phyloP scores from a whole-genome alignment of 305 asterid genomes.

The Solanum aculeatissimum region DNA sequence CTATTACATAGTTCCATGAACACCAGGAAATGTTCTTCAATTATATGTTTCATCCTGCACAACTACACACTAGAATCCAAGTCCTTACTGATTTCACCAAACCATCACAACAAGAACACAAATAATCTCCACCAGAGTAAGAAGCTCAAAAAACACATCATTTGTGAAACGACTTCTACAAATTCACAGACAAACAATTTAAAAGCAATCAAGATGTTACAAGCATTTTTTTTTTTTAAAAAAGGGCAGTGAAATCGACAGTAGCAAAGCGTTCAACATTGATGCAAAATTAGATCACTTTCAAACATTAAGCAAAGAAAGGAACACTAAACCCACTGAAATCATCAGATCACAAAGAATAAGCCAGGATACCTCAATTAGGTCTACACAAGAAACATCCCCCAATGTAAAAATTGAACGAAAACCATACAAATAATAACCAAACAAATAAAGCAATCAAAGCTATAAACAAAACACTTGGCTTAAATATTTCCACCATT shows the following conservation, averaged over 20 bases:
- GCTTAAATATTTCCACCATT: not conserved
- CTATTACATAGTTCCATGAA: not conserved
- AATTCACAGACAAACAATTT: not conserved
- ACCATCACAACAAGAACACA: not conserved
- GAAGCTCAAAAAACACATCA: not conserved
- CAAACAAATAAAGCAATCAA: not conserved
- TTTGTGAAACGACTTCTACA: not conserved
- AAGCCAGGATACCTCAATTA: not conserved
- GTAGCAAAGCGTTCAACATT: not conserved
- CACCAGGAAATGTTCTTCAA: not conserved
- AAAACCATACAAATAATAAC: not conserved
- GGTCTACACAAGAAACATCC: not conserved
- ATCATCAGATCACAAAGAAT: not conserved
- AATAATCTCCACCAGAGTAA: not conserved
- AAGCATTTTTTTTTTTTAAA: not conserved
- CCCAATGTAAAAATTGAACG: not conserved
- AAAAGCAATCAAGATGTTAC: not conserved
- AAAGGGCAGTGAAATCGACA: not conserved
- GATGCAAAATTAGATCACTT: not conserved
- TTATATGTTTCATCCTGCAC: not conserved
- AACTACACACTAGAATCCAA: not conserved
- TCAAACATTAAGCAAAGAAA: not conserved
- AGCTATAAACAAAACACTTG: not conserved
- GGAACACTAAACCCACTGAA: not conserved
- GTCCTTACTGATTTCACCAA: not conserved